Evolutionary conservation across 129 eudicot genomes (phyloP).

Genomic region (Tanacetum coccineum): DNA sequence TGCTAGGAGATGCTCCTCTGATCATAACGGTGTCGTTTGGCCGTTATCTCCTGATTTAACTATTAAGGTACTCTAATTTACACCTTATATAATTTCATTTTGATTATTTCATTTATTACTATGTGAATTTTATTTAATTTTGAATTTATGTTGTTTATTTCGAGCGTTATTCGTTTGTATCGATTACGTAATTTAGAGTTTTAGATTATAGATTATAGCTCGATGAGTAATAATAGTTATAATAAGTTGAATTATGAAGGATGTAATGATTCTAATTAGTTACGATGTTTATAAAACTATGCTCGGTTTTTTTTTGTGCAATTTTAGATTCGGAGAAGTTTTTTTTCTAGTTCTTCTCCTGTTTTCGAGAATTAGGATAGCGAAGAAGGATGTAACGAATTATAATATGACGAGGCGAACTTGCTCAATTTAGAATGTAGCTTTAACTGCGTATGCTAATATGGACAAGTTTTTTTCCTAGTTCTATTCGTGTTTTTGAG

Average conservation of each 20-base stretch:
- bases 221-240: neutral
- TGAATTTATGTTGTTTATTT: too few relatives aligned
- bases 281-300: neutral
- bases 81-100: neutral
- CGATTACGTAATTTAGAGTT: too few relatives aligned
- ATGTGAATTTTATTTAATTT: too few relatives aligned
- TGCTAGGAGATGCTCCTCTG: slow-evolving; percentile 51
- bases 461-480: too few relatives aligned
- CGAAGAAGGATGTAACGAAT: slow-evolving; percentile 8
- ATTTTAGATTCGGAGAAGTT: neutral
- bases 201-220: neutral
- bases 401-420: too few relatives aligned
- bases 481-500: too few relatives aligned
- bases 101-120: too few relatives aligned
- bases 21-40: slow-evolving; percentile 70
- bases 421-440: too few relatives aligned
- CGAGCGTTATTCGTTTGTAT: too few relatives aligned
- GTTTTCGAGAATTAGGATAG: neutral
- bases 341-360: neutral
- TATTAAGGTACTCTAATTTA: slow-evolving; percentile 37
- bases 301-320: neutral
- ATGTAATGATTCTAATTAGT: neutral
- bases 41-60: slow-evolving; percentile 78
- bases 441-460: too few relatives aligned
- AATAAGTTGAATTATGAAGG: neutral